Base-by-base conservation (phyloP, 2,329 filamentous ascomycete species). In the Cryphonectria naterciae region DNA sequence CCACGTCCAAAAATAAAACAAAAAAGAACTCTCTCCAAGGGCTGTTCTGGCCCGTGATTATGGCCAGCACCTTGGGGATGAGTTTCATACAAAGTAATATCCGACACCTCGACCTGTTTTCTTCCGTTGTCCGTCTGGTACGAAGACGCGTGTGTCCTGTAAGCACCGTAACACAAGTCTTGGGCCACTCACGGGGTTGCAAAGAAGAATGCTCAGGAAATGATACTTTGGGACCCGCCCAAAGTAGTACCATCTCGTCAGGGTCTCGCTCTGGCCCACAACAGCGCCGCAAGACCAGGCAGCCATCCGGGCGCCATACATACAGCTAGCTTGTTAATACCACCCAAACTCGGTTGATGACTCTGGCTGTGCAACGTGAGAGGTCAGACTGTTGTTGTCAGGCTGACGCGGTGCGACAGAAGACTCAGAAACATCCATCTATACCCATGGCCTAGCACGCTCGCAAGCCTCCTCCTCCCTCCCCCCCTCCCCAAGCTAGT, bases 371-470 rank as follows among this genome's bases (percentile, higher is more conserved):
- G 65, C 32, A 62, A 54, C 61, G 39, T 71, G 69, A 62, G 52
- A 58, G 68, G 49, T 68, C 65, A 65, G 46, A 56, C 60, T 52
- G 60, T 65, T 49, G 60, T 68, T 49, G 49, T 56, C 65, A 62
- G 54, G 56, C 41, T 49, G 19, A 70, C 65, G 70, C 63, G 32
- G 70, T 72, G 70, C 52, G 65, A 56, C 68, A 70, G 70, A 72
- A 70, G 65, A 52, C 22, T 19, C 68, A 71, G 70, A 71, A 69
- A 63, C 39, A 41, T 46, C 28, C 28, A 32, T 32, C 28, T 3
- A 32, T 32, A 32, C 22, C 19, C 22, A 39, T 49, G 46, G 7
- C 46, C 2, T 52, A 39, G 54, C 70, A 69, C 61, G 39, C 62
- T 70, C 58, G 39, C 69, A 56, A 60, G 46, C 15, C 58, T 52